Percentiles rank a stretch among this genome's conserved stretches.
Evolutionary conservation across 495 filamentous ascomycete genomes (phyloP).

Genomic region (Neurospora sp.): DNA sequence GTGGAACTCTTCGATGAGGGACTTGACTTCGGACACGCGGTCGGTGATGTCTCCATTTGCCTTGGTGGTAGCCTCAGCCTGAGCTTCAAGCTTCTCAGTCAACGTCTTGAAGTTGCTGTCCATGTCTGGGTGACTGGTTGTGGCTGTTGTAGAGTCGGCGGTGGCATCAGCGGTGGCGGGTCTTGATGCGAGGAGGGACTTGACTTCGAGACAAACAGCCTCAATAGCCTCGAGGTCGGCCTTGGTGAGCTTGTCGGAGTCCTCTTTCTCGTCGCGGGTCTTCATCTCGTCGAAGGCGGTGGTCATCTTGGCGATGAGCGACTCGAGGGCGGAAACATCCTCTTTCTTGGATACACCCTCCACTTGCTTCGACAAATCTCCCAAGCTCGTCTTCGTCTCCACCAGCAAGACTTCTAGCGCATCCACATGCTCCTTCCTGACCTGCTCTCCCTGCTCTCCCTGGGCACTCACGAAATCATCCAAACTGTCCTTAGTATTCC

Average conservation of each 20-base stretch:
- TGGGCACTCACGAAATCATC: constrained; percentile 50
- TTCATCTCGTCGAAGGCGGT: constrained; percentile 69
- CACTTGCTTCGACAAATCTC: constrained; percentile 45
- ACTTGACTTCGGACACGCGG: constrained; percentile 41
- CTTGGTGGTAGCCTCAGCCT: constrained; percentile 58
- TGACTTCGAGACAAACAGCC: constrained; percentile 69
- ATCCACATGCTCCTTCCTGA: constrained; percentile 63
- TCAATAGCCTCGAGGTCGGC: constrained; percentile 70
- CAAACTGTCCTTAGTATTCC: constrained; percentile 72
- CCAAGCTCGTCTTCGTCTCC: constrained; percentile 61
- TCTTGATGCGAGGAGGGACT: constrained; percentile 45
- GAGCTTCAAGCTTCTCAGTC: constrained; percentile 48
- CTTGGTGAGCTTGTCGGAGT: constrained; percentile 60
- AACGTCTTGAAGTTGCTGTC: constrained; percentile 69
- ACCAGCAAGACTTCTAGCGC: constrained; percentile 57
- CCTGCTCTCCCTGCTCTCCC: constrained; percentile 43
- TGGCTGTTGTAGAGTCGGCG: background rate
- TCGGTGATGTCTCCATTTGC: constrained; percentile 36
- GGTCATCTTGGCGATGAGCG: constrained; percentile 65
- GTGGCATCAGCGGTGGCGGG: background rate
- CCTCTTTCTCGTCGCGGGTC: constrained; percentile 50
- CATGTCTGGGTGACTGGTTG: constrained; percentile 35
- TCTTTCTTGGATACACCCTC: constrained; percentile 61
- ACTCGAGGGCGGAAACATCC: constrained; percentile 65
- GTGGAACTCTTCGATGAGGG: constrained; percentile 41